Conservation (phyloP, 306 rosid species). For the Ammopiptanthus mongolicus region DNA sequence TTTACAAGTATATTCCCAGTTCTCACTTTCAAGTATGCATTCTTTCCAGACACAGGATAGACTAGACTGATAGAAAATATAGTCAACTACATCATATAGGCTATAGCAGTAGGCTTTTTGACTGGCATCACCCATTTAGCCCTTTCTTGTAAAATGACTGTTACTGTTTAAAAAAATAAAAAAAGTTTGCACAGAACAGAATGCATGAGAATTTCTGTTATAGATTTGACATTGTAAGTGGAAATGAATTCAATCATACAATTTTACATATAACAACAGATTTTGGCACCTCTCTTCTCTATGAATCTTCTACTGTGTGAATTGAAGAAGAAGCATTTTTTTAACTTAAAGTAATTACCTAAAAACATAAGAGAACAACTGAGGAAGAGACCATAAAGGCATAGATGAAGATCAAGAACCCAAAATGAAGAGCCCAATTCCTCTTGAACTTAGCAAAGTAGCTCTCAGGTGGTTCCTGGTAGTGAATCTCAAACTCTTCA, state of each 20-base stretch:
- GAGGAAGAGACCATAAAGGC: slow-evolving; percentile 78
- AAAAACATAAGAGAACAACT: slow-evolving; percentile 81
- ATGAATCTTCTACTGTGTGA: no score
- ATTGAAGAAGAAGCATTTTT: not conserved
- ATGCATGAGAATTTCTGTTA: not conserved
- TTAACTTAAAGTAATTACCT: not conserved
- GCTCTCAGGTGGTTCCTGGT: slow-evolving; percentile 86
- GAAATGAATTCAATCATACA: not conserved
- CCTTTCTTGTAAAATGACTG: not conserved
- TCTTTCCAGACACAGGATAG: not conserved
- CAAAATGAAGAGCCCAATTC: slow-evolving; percentile 94
- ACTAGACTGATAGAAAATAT: not conserved
- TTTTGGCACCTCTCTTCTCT: not conserved
- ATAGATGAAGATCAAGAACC: slow-evolving; percentile 68
- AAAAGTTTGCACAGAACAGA: not conserved
- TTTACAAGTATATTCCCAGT: not conserved
- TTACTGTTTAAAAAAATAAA: no score
- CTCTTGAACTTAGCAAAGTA: slow-evolving; percentile 91
- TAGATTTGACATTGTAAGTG: not conserved
- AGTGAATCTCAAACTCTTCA: slow-evolving; percentile 76
- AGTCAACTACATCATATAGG: not conserved
- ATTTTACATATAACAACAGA: not conserved
- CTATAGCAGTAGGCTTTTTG: not conserved
- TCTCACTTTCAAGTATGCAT: not conserved
- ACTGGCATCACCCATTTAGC: not conserved